A percentile compares a stretch with the other conserved stretches of the same genome.
Conservation (phyloP, 2,329 filamentous ascomycete species). For the Hymenoscyphus fructigenus region DNA sequence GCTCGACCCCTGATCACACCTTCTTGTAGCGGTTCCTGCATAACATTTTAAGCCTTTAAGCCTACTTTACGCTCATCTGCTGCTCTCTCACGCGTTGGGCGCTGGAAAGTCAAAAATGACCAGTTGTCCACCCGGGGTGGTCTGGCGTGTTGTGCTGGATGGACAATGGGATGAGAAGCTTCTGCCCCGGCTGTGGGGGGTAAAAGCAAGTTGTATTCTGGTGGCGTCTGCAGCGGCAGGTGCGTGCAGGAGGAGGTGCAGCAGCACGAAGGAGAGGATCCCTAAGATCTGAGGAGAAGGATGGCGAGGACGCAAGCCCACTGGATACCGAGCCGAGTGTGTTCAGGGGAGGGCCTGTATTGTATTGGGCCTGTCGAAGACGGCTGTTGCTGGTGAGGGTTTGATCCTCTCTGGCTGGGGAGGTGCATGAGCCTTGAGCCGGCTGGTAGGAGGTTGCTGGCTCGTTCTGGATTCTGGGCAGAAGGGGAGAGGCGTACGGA, state of each 20-base stretch:
- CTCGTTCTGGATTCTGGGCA: conserved; percentile 4
- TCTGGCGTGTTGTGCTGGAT: not conserved
- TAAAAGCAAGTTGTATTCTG: not conserved
- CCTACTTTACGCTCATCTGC: conserved; percentile 1
- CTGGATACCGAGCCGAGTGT: conserved; percentile 13
- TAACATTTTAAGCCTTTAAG: conserved; percentile 18
- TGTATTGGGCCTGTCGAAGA: not conserved
- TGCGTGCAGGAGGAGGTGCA: conserved; percentile 3
- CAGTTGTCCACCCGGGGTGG: not conserved
- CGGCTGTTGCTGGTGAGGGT: too few relatives aligned
- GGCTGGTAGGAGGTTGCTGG: not conserved
- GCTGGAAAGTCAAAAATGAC: not conserved
- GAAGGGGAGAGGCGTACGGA: not conserved
- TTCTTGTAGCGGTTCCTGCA: conserved; percentile 17
- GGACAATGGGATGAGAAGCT: not conserved
- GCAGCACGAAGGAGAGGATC: not conserved
- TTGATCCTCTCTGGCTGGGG: not conserved
- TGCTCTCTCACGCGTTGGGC: not conserved
- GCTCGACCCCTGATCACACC: conserved; percentile 16
- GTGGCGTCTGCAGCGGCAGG: conserved; percentile 10
- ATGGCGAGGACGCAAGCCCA: conserved; percentile 2
- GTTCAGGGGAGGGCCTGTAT: not conserved
- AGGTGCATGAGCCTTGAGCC: not conserved
- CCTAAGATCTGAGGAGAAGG: conserved; percentile 1
- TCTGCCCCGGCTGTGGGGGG: not conserved